Evolutionary conservation across 2,329 filamentous ascomycete species (phyloP).

Genomic region (Ascochyta pisi): DNA sequence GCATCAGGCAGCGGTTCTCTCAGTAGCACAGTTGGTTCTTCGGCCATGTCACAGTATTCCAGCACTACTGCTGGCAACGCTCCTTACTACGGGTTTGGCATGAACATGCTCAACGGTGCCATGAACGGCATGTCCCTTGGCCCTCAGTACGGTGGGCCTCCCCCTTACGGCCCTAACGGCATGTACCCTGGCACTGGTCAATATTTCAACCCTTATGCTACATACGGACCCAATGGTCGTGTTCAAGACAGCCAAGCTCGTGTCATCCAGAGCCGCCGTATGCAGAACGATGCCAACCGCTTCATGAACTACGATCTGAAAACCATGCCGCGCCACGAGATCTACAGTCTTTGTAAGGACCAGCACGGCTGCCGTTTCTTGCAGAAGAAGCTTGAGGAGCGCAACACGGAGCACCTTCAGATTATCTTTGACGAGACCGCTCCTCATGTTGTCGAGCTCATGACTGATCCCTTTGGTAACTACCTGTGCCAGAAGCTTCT

Average conservation of each 20-base stretch:
- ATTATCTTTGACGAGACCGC: conserved; percentile 96
- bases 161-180: conserved; percentile 30
- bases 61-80: conserved; percentile 25
- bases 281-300: conserved; percentile 72
- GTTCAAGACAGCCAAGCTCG: conserved; percentile 77
- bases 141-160: conserved; percentile 48
- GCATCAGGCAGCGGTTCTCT: conserved; percentile 28
- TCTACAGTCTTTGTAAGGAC: conserved; percentile 93
- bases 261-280: conserved; percentile 76
- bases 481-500: conserved; percentile 98
- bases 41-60: conserved; percentile 45
- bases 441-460: conserved; percentile 92
- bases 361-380: conserved; percentile 97
- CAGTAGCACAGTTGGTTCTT: conserved; percentile 36
- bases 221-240: conserved; percentile 55
- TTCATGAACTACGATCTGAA: conserved; percentile 86
- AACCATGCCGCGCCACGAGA: conserved; percentile 74
- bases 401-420: conserved; percentile 80
- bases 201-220: conserved; percentile 40
- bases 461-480: conserved; percentile 98
- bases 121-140: conserved; percentile 67
- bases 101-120: conserved; percentile 70
- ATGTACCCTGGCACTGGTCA: conserved; percentile 32
- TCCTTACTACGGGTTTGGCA: conserved; percentile 61
- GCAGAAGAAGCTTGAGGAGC: conserved; percentile 96